Evolutionary conservation across 2,329 filamentous ascomycete species (phyloP), one percentile per base, ranked within the genome.

Genomic region (Aspergillus luchuensis): DNA sequence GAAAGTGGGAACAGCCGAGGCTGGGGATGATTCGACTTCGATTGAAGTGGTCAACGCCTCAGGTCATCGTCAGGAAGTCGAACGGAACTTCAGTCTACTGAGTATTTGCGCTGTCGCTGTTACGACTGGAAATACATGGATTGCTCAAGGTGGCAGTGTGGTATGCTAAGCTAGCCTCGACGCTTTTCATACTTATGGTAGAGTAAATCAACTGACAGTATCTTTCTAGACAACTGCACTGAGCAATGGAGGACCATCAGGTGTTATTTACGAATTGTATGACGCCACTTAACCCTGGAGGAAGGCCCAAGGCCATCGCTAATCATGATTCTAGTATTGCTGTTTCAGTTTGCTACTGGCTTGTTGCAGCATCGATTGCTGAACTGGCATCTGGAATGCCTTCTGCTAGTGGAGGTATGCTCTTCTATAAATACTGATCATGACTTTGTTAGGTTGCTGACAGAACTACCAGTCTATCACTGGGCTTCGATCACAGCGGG

Each of bases 111-210:
- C 84, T 23, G 79, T 86, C 49, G 86, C 84, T 0, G 74, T 89
- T 54, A 88, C 85, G 1, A 84, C 87, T 23, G 86, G 87, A 71
- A 88, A 87, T 67, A 86, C 86, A 17, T 89, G 86, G 86, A 81
- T 86, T 57, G 85, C 86, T 5, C 76, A 88, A 60, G 87, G 85
- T 57, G 86, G 86, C 11, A 87, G 85, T 56, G 80, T 89, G 41
- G 82, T 82, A 4, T 78, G 86, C 33, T 36, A 36, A 13, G 11
- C 33, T 36, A 36, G 33, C 33, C 33, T 36, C 11, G 33, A 15
- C 11, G 11, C 33, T 13, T 15, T 13, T 2, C 6, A 13, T 36
- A 13, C 11, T 13, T 36, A 13, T 13, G 33, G 33, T 13, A 13
- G 33, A 6, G 25, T 8, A 17, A 25, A 13, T 13, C 8, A 23